Percentiles rank a stretch among this genome's conserved stretches.
phyloP scores from a whole-genome alignment of 2,329 filamentous ascomycete genomes.

The Cytospora piceae region DNA sequence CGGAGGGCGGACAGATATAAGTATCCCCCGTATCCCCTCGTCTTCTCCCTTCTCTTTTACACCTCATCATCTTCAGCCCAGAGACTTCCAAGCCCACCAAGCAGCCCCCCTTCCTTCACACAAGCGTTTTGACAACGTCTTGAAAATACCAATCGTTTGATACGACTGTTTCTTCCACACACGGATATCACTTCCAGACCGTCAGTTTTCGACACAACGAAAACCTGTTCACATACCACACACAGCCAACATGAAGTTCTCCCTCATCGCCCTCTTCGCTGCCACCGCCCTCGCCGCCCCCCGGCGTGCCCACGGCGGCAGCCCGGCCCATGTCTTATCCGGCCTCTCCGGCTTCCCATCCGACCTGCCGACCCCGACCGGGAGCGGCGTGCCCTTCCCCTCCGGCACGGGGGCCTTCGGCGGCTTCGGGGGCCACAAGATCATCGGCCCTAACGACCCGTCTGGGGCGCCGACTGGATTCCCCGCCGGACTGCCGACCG shows the following conservation, averaged over 20 bases:
- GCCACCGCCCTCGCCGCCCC: constrained; percentile 19
- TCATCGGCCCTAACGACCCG: background rate
- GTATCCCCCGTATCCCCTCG: background rate
- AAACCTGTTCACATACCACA: background rate
- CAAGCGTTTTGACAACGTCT: constrained; percentile 22
- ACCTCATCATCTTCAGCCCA: background rate
- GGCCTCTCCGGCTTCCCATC: background rate
- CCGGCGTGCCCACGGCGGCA: background rate
- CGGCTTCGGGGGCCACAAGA: background rate
- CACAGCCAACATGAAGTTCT: constrained; percentile 20
- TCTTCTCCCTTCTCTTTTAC: background rate
- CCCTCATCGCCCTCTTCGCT: constrained; percentile 19
- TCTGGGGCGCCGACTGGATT: constrained; percentile 3
- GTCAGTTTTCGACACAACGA: background rate
- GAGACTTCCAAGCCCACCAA: constrained; percentile 8
- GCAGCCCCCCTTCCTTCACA: constrained; percentile 14
- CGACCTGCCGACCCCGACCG: constrained; percentile 5
- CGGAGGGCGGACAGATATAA: constrained; percentile 16
- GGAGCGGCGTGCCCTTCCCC: constrained; percentile 6
- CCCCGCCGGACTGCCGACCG: background rate
- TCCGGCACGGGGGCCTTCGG: background rate
- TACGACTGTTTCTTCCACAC: constrained; percentile 20
- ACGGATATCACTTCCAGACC: background rate
- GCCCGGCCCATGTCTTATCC: background rate
- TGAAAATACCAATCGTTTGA: constrained; percentile 16